Evolutionary conservation across 768 basidiomycete genomes (phyloP).

Genomic region (Neoboletus brunneissimus): DNA sequence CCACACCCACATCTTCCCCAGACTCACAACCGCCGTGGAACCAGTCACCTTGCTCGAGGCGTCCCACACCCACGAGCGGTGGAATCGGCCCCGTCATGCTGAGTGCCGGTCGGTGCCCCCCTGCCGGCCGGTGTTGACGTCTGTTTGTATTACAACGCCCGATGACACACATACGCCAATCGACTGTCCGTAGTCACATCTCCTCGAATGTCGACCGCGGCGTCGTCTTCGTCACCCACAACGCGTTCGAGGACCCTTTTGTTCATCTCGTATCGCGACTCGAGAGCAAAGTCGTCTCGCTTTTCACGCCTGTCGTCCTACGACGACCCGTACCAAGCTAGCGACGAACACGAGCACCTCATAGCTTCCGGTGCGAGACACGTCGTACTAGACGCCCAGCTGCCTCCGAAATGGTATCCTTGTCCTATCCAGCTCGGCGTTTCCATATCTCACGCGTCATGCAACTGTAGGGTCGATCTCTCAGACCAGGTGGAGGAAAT

Average conservation of each 20-base stretch:
- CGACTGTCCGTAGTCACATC: constrained; percentile 16
- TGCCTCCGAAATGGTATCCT: constrained; percentile 85
- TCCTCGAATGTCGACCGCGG: constrained; percentile 31
- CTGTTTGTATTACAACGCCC: constrained; percentile 17
- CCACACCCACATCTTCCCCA: neutral
- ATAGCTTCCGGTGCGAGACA: constrained; percentile 42
- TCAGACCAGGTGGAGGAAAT: constrained; percentile 87
- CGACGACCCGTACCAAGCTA: constrained; percentile 44
- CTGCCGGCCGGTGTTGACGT: constrained; percentile 19
- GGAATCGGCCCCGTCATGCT: no score
- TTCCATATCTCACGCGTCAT: constrained; percentile 19
- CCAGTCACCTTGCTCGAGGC: neutral
- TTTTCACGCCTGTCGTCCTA: constrained; percentile 43
- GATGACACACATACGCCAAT: constrained; percentile 23
- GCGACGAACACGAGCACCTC: constrained; percentile 65
- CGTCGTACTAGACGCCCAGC: constrained; percentile 51
- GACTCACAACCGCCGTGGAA: neutral
- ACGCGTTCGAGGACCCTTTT: constrained; percentile 88
- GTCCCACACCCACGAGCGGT: neutral
- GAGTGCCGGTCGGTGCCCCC: neutral
- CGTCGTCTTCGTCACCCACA: constrained; percentile 40
- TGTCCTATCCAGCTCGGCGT: neutral
- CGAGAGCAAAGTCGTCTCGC: constrained; percentile 46
- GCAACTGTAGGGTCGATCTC: constrained; percentile 74
- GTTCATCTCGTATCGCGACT: constrained; percentile 92